Conservation (phyloP, 768 basidiomycete genomes). For the Pleurotus salmoneostramineus region DNA sequence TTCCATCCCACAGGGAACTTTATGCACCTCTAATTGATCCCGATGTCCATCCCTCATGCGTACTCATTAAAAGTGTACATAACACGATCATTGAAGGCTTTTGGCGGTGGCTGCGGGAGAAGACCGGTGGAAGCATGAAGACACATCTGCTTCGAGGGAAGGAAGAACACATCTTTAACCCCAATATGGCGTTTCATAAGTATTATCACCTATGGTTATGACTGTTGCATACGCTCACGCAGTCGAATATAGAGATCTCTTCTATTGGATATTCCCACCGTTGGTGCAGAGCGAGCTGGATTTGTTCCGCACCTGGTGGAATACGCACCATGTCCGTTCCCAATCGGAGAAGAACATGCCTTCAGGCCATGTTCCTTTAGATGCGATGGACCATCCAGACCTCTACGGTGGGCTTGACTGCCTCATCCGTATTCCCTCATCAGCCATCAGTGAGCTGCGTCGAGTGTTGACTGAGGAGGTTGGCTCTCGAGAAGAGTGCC, state of each 20-base stretch:
- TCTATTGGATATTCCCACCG: slow-evolving; percentile 28
- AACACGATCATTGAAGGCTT: slow-evolving; percentile 26
- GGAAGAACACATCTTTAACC: slow-evolving; percentile 14
- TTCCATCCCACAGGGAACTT: slow-evolving; percentile 12
- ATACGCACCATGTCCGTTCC: slow-evolving; percentile 19
- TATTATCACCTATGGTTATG: slow-evolving; percentile 10
- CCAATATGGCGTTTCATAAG: slow-evolving; percentile 14
- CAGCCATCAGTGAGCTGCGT: slow-evolving; percentile 9
- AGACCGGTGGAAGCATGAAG: slow-evolving; percentile 13
- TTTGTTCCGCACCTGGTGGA: slow-evolving; percentile 24
- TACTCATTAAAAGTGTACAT: slow-evolving; percentile 21
- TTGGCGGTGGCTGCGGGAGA: slow-evolving; percentile 22
- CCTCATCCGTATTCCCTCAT: slow-evolving; percentile 11
- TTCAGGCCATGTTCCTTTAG: slow-evolving; percentile 22
- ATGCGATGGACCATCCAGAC: slow-evolving; percentile 16
- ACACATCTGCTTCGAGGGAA: slow-evolving; percentile 18
- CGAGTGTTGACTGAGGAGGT: slow-evolving; percentile 13
- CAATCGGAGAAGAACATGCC: slow-evolving; percentile 18
- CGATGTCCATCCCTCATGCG: slow-evolving; percentile 12
- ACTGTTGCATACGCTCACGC: background rate
- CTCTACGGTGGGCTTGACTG: slow-evolving; percentile 11
- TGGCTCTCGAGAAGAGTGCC: slow-evolving; percentile 7
- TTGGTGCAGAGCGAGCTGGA: slow-evolving; percentile 24
- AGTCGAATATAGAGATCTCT: slow-evolving; percentile 18
- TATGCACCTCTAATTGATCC: slow-evolving; percentile 19